These are phyloP conservation scores for Acer campestre DNA, from an alignment of 345 rosid species.

Conservation along the genomic window DNA sequence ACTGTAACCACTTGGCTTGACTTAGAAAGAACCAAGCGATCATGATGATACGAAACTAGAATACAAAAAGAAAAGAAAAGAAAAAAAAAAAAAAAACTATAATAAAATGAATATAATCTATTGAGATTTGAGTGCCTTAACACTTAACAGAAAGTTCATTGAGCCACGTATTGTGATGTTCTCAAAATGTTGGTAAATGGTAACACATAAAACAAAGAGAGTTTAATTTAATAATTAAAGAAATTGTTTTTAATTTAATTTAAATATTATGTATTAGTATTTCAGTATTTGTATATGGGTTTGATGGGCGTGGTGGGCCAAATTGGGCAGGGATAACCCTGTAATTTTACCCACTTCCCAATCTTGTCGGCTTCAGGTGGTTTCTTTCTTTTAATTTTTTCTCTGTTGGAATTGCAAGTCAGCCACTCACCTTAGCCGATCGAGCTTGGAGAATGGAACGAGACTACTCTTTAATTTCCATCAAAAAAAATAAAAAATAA, in stretches of 20 bases:
- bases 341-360: conserved; percentile 18
- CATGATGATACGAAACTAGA: not conserved
- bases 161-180: conserved; percentile 13
- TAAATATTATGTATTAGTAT: too few relatives aligned
- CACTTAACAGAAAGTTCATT: conserved; percentile 10
- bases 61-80: not conserved
- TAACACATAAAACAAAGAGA: not conserved
- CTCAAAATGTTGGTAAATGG: not conserved
- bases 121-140: not conserved
- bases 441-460: not conserved
- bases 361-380: conserved; percentile 21
- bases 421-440: not conserved
- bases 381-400: not conserved
- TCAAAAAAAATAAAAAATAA: too few relatives aligned
- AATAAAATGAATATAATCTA: not conserved
- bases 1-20: conserved; percentile 5
- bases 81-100: not conserved
- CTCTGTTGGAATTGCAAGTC: not conserved
- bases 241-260: not conserved
- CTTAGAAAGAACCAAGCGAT: not conserved
- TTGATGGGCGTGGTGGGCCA: conserved; percentile 1
- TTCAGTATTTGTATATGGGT: too few relatives aligned
- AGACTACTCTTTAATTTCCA: too few relatives aligned
- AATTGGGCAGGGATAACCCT: not conserved
- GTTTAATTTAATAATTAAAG: too few relatives aligned